Conservation (phyloP, 2,329 filamentous ascomycete genomes). For the Verticillium albo-atrum region DNA sequence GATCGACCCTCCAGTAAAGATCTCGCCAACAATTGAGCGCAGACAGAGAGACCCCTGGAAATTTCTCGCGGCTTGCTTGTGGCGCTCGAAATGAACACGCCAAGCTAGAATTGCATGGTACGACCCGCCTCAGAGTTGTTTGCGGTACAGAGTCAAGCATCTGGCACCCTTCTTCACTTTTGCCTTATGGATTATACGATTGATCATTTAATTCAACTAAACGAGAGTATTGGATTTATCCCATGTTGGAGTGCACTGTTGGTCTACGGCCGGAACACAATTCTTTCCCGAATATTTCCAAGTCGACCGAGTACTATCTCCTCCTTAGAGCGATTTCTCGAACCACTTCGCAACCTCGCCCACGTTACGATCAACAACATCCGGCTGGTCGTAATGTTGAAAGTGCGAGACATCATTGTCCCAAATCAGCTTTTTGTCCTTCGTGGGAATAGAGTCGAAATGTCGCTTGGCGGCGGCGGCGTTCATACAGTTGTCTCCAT, state of each 20-base stretch:
- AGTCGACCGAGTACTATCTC: background rate
- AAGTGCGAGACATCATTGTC: conserved; percentile 22
- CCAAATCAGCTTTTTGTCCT: conserved; percentile 22
- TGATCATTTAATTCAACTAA: no score
- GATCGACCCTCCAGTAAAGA: no score
- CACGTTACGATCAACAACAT: conserved; percentile 20
- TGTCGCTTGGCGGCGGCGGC: conserved; percentile 19
- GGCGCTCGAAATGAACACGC: no score
- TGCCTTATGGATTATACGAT: no score
- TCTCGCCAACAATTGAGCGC: no score
- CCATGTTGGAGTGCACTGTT: no score
- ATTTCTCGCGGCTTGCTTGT: no score
- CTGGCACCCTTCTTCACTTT: background rate
- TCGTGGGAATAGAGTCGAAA: conserved; percentile 18
- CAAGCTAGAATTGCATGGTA: no score
- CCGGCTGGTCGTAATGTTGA: conserved; percentile 21
- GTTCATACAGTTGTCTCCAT: conserved; percentile 25
- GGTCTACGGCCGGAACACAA: no score
- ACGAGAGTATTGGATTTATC: no score
- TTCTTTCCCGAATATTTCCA: no score
- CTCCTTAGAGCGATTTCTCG: conserved; percentile 1
- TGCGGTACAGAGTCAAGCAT: background rate
- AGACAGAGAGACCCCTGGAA: no score
- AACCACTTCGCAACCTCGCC: conserved; percentile 21
- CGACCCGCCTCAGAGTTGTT: background rate